Conservation (phyloP, 2,329 filamentous ascomycete genomes). For the Epichloe aotearoae region DNA sequence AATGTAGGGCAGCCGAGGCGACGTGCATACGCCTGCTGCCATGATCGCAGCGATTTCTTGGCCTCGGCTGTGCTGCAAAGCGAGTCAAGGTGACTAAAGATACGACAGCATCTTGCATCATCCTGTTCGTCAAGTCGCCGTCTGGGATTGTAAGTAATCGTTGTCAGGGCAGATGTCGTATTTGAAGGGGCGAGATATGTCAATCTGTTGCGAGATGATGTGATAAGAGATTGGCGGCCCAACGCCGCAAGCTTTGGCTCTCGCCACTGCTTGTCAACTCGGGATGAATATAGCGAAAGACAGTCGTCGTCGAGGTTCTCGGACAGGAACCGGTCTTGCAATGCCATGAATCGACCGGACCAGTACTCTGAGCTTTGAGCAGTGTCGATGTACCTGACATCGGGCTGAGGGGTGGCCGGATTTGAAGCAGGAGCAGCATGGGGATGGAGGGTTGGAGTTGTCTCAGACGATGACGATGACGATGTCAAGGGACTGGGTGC, state of each 20-base stretch:
- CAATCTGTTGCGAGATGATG: slow-evolving; percentile 7
- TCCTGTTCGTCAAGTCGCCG: slow-evolving; percentile 21
- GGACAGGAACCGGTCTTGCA: slow-evolving; percentile 34
- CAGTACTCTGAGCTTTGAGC: slow-evolving; percentile 42
- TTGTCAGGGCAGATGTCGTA: slow-evolving; percentile 20
- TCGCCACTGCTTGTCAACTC: not conserved
- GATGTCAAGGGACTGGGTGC: not conserved
- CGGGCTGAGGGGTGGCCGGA: slow-evolving; percentile 7
- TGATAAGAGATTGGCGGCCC: not conserved
- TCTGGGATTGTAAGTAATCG: slow-evolving; percentile 9
- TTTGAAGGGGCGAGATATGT: slow-evolving; percentile 19
- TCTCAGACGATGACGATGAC: not conserved
- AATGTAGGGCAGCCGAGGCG: slow-evolving; percentile 22
- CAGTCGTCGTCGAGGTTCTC: slow-evolving; percentile 14
- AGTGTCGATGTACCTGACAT: slow-evolving; percentile 21
- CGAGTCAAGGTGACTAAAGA: slow-evolving; percentile 33
- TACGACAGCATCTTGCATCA: slow-evolving; percentile 27
- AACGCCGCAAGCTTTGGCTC: not conserved
- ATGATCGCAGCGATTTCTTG: slow-evolving; percentile 30
- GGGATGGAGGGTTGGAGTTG: not conserved
- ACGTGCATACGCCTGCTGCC: slow-evolving; percentile 37
- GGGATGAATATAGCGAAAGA: not conserved
- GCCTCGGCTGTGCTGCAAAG: slow-evolving; percentile 36
- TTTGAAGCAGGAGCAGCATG: not conserved
- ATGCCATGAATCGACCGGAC: slow-evolving; percentile 45